Conservation (phyloP, 345 rosid genomes). For the Populus ilicifolia region DNA sequence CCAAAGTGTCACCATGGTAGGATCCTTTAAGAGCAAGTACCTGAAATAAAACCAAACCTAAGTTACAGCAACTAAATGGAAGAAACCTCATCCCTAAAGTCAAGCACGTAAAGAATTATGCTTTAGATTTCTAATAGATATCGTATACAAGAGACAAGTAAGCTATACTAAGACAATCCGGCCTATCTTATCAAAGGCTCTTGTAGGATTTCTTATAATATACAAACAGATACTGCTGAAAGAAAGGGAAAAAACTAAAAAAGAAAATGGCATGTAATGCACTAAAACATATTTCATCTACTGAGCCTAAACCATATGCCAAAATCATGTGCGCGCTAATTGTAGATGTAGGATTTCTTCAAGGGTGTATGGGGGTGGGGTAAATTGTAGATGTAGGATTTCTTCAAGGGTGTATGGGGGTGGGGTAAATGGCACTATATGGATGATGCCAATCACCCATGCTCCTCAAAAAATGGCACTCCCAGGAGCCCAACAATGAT, state of each 20-base stretch:
- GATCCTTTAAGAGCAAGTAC: constrained; percentile 16
- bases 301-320: not conserved
- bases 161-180: not conserved
- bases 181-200: not conserved
- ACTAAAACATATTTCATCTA: not conserved
- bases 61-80: not conserved
- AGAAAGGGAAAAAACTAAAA: no score
- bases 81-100: not conserved
- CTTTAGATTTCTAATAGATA: not conserved
- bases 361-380: no score
- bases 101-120: not conserved
- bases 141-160: not conserved
- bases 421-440: no score
- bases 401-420: no score
- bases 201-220: not conserved
- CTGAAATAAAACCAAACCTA: constrained; percentile 28
- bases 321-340: not conserved
- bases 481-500: no score
- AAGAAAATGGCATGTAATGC: not conserved
- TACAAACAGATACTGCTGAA: not conserved
- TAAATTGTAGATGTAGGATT: no score
- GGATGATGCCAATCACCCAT: no score
- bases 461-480: no score
- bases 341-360: no score
- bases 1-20: no score